Conservation (phyloP, 352 stramenopile genomes). For the Discostella stelligera region DNA sequence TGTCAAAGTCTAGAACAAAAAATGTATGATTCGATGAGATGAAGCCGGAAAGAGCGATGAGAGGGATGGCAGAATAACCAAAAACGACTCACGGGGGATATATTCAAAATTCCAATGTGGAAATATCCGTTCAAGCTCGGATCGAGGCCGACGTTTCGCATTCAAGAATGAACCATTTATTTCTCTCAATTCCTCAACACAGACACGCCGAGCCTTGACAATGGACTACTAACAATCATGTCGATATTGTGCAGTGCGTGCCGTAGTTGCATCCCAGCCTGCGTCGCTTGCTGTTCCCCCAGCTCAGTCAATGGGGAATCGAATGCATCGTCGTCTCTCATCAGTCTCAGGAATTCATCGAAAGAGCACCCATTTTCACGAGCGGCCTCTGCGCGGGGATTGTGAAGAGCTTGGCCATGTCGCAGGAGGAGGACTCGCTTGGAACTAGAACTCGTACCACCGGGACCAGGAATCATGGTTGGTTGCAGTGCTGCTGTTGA, state of each 20-base stretch:
- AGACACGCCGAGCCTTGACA: constrained; percentile 56
- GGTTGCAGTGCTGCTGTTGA: background rate
- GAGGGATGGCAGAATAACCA: background rate
- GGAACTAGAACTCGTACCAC: too few relatives aligned
- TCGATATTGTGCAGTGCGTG: constrained; percentile 43
- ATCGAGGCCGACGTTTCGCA: constrained; percentile 58
- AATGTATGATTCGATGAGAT: background rate
- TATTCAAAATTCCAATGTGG: constrained; percentile 61
- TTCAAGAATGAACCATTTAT: constrained; percentile 79
- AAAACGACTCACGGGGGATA: constrained; percentile 10
- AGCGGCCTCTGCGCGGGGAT: constrained; percentile 69
- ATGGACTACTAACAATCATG: constrained; percentile 67
- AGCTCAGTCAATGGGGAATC: constrained; percentile 67
- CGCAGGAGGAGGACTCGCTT: constrained; percentile 62
- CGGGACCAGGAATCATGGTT: constrained; percentile 8
- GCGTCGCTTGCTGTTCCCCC: constrained; percentile 55
- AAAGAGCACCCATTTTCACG: constrained; percentile 63
- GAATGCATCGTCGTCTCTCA: constrained; percentile 72
- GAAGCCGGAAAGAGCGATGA: background rate
- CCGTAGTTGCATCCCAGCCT: constrained; percentile 16
- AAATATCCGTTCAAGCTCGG: constrained; percentile 59
- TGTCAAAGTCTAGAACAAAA: constrained; percentile 27
- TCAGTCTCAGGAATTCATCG: constrained; percentile 72
- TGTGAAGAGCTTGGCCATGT: constrained; percentile 78
- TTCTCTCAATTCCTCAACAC: constrained; percentile 73